Conservation (phyloP, 2,329 filamentous ascomycete species). For the Rhynchosporium graminicola region DNA sequence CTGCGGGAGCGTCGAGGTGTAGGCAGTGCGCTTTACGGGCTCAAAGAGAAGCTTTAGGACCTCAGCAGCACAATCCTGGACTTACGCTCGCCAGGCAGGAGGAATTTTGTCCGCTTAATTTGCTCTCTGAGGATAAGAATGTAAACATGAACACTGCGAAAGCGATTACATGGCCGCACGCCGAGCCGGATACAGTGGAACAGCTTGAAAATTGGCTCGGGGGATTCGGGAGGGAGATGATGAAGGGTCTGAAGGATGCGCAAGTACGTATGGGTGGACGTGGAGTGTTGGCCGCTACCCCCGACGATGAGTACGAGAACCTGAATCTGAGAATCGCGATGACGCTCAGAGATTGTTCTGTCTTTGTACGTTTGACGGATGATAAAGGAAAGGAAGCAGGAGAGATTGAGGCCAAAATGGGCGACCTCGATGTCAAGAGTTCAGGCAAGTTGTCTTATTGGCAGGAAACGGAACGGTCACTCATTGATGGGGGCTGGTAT, state of each 20-base stretch:
- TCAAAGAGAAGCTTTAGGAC: constrained; percentile 27
- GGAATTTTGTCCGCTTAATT: constrained; percentile 63
- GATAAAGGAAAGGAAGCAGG: constrained; percentile 29
- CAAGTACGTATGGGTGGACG: constrained; percentile 40
- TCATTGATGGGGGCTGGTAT: constrained; percentile 73
- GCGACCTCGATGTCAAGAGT: constrained; percentile 78
- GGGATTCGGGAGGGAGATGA: constrained; percentile 24
- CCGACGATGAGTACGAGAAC: constrained; percentile 41
- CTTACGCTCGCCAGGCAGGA: constrained; percentile 29
- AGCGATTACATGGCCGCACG: constrained; percentile 35
- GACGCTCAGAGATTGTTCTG: constrained; percentile 78
- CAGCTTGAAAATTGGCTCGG: constrained; percentile 43
- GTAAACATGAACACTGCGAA: constrained; percentile 45
- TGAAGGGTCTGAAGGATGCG: constrained; percentile 47
- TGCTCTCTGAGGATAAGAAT: constrained; percentile 54
- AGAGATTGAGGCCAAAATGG: constrained; percentile 59
- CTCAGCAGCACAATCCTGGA: constrained; percentile 24
- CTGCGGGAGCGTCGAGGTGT: constrained; percentile 62
- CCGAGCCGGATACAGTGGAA: background rate
- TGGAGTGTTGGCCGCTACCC: constrained; percentile 32
- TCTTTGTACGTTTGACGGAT: constrained; percentile 62
- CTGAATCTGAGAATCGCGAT: constrained; percentile 67
- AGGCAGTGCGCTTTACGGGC: constrained; percentile 65
- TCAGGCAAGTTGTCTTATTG: constrained; percentile 68
- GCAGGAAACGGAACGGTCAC: constrained; percentile 60